Evolutionary conservation across 2,329 filamentous ascomycete genomes (phyloP).

Genomic region (Fusarium veterinarium): DNA sequence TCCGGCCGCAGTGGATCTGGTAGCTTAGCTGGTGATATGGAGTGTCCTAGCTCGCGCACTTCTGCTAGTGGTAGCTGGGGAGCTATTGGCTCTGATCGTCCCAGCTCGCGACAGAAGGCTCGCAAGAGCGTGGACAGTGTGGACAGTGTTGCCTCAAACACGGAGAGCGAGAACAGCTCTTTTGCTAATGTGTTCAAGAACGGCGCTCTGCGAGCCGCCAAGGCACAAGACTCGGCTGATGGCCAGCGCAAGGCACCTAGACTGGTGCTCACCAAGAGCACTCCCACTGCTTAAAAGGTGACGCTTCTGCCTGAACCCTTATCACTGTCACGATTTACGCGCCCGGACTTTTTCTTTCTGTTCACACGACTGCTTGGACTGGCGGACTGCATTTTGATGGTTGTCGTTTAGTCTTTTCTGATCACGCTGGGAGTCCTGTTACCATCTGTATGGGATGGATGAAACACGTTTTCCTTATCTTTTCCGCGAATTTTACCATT

Average conservation of each 20-base stretch:
- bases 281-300: conserved; percentile 39
- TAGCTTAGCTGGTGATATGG: conserved; percentile 80
- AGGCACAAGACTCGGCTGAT: conserved; percentile 64
- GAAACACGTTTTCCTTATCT: conserved; percentile 39
- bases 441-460: conserved; percentile 40
- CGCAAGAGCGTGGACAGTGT: conserved; percentile 73
- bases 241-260: conserved; percentile 84
- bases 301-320: conserved; percentile 37
- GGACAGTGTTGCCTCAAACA: conserved; percentile 64
- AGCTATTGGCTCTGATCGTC: conserved; percentile 88
- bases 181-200: conserved; percentile 76
- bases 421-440: conserved; percentile 43
- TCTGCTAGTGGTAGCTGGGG: conserved; percentile 78
- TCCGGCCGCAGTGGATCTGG: conserved; percentile 79
- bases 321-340: conserved; percentile 52
- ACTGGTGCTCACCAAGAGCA: conserved; percentile 81
- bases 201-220: conserved; percentile 61
- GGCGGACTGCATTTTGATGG: conserved; percentile 49
- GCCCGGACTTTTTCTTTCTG: conserved; percentile 50
- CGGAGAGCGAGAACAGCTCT: conserved; percentile 66
- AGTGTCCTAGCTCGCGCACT: conserved; percentile 78
- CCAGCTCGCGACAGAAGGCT: conserved; percentile 75
- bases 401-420: conserved; percentile 44
- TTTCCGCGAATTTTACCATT: conserved; percentile 38
- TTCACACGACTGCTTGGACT: conserved; percentile 53